Evolutionary conservation across 2,329 filamentous ascomycete species (phyloP).

Genomic region (Penicillium sp.): DNA sequence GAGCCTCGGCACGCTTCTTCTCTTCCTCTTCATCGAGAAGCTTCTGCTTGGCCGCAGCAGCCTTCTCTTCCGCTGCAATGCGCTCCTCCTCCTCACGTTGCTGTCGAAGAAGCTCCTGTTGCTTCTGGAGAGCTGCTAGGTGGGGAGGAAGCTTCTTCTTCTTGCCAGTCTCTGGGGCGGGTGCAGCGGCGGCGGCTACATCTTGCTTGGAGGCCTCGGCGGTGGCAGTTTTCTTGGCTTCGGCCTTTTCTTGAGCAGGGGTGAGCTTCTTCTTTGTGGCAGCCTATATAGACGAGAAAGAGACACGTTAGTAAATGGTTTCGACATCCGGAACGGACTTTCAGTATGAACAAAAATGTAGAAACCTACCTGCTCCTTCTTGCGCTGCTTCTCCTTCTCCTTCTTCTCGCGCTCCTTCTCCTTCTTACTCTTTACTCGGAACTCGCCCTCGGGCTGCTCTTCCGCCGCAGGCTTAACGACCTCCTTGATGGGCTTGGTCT

Average conservation of each 20-base stretch:
- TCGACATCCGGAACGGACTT: neutral
- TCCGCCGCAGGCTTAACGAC: conserved; percentile 48
- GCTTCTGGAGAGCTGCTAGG: conserved; percentile 50
- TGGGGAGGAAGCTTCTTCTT: conserved; percentile 78
- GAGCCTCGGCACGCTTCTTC: conserved; percentile 46
- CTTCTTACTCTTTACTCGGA: conserved; percentile 86
- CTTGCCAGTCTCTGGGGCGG: conserved; percentile 54
- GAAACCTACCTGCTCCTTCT: conserved; percentile 83
- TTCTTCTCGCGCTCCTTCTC: conserved; percentile 99
- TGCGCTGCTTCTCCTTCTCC: conserved; percentile 95
- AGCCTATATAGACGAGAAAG: conserved; percentile 52
- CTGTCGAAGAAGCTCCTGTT: conserved; percentile 47
- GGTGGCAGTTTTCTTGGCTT: conserved; percentile 66
- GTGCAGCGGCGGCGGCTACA: conserved; percentile 38
- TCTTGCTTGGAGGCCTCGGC: conserved; percentile 55
- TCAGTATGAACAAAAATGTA: neutral
- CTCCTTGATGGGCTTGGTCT: conserved; percentile 54
- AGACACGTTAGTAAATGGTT: conserved; percentile 6
- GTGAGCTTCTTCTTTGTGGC: conserved; percentile 74
- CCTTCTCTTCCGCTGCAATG: conserved; percentile 40
- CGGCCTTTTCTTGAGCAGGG: conserved; percentile 52
- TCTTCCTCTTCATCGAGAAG: conserved; percentile 46
- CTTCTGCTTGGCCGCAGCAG: conserved; percentile 40
- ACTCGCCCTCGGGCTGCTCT: conserved; percentile 53
- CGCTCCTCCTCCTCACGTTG: conserved; percentile 49